Percentiles rank a stretch among this genome's conserved stretches.
Evolutionary conservation across 306 rosid genomes (phyloP).

Genomic region (Castanopsis chinensis): DNA sequence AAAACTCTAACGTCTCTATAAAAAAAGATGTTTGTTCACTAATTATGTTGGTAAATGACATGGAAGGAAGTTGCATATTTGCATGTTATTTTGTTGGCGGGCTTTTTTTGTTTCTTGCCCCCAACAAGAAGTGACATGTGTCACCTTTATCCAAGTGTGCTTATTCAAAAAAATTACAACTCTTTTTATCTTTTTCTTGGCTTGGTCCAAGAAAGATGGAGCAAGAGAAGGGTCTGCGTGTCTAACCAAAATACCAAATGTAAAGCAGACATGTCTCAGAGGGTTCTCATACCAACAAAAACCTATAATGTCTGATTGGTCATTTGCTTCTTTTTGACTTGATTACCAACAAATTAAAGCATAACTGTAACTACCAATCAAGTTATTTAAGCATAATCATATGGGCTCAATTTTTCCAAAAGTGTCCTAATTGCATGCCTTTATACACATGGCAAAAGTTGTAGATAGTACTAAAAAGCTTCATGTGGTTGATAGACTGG

Average conservation of each 20-base stretch:
- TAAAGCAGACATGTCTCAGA: conserved; percentile 21
- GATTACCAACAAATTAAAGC: conserved; percentile 24
- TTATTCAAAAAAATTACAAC: not conserved
- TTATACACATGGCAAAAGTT: conserved; percentile 23
- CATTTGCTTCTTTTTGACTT: conserved; percentile 38
- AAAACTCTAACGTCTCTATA: no score
- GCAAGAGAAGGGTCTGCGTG: conserved; percentile 25
- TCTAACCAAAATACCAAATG: conserved; percentile 16
- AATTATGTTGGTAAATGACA: conserved; percentile 10
- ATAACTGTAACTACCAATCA: conserved; percentile 16
- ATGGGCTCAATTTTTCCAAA: conserved; percentile 27
- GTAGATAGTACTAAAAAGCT: conserved; percentile 23
- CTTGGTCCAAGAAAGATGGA: conserved; percentile 48
- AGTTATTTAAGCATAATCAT: conserved; percentile 20
- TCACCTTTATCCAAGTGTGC: not conserved
- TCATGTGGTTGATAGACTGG: conserved; percentile 24
- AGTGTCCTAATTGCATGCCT: conserved; percentile 34
- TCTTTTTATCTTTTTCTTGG: conserved; percentile 1
- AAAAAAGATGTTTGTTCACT: not conserved
- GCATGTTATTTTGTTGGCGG: conserved; percentile 17
- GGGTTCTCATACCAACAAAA: conserved; percentile 7
- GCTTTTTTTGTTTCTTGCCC: not conserved
- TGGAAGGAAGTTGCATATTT: conserved; percentile 6
- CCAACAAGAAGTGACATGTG: conserved; percentile 24
- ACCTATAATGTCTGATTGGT: conserved; percentile 19